phyloP scores from a whole-genome alignment of 441 rosid species.

The Gossypium laxum region DNA sequence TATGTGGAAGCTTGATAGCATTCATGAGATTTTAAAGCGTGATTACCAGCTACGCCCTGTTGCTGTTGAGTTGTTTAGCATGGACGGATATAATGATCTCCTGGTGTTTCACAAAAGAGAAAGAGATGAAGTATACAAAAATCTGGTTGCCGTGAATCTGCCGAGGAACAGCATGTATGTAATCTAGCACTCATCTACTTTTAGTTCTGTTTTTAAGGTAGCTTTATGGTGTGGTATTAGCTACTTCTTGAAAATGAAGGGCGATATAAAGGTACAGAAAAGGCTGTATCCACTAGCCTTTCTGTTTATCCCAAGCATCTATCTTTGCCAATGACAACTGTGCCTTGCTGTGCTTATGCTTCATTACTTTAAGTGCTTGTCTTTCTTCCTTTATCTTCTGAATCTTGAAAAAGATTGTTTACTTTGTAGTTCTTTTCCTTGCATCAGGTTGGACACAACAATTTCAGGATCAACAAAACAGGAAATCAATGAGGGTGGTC shows the following conservation, averaged over 20 bases:
- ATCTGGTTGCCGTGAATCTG: conserved; percentile 91
- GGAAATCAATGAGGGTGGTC: conserved; percentile 86
- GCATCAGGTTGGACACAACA: conserved; percentile 84
- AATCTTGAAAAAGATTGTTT: background rate
- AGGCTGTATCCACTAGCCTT: background rate
- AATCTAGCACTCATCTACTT: conserved; percentile 19
- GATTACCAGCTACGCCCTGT: conserved; percentile 99
- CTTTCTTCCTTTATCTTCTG: background rate
- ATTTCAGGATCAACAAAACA: conserved; percentile 90
- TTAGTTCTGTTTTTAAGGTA: background rate
- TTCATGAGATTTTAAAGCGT: conserved; percentile 96
- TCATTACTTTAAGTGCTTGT: background rate
- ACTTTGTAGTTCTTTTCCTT: conserved; percentile 13
- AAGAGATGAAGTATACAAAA: conserved; percentile 97
- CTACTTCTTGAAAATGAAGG: background rate
- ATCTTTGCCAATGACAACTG: background rate
- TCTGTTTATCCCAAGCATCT: background rate
- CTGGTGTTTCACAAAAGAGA: conserved; percentile 97
- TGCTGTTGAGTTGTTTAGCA: conserved; percentile 97
- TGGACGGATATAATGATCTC: conserved; percentile 99
- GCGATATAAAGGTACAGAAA: background rate
- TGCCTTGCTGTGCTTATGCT: background rate
- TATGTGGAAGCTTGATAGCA: conserved; percentile 96
- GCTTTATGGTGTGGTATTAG: conserved; percentile 11
- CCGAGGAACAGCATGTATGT: conserved; percentile 93